Evolutionary conservation across 371 early-diverging fungal species (phyloP).

Genomic region (Mucor irregularis): DNA sequence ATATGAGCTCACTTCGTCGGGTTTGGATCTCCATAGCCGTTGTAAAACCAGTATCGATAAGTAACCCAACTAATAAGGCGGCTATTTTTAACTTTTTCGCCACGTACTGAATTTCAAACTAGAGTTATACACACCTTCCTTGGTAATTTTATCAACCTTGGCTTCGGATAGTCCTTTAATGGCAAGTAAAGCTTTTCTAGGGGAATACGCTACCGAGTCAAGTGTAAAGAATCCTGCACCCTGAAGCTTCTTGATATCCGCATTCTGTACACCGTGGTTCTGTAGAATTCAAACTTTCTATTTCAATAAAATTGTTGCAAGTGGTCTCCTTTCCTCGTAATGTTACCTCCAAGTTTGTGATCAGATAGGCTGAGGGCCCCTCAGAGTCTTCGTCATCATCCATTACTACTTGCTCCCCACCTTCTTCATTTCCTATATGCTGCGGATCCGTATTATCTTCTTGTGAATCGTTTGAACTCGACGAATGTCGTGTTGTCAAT

Average conservation of each 20-base stretch:
- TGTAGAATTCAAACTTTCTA: slow-evolving; percentile 17
- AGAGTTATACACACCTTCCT: slow-evolving; percentile 70
- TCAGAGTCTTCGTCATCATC: too few relatives aligned
- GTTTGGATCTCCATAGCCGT: slow-evolving; percentile 92
- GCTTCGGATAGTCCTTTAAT: slow-evolving; percentile 98
- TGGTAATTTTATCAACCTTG: slow-evolving; percentile 95
- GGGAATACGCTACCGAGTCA: slow-evolving; percentile 93
- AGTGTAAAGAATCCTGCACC: slow-evolving; percentile 94
- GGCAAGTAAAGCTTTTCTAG: slow-evolving; percentile 85
- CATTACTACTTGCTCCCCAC: too few relatives aligned
- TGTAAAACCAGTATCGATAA: slow-evolving; percentile 95
- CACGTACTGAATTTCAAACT: too few relatives aligned
- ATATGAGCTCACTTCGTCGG: slow-evolving; percentile 79
- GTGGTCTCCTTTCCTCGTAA: too few relatives aligned
- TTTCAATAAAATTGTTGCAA: too few relatives aligned
- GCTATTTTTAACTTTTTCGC: neutral
- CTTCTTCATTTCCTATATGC: too few relatives aligned
- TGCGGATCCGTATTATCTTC: too few relatives aligned
- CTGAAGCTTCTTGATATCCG: slow-evolving; percentile 81
- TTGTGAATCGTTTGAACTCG: too few relatives aligned
- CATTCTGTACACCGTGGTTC: slow-evolving; percentile 73
- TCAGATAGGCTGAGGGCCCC: too few relatives aligned
- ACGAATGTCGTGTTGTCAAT: neutral
- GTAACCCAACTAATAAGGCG: slow-evolving; percentile 62
- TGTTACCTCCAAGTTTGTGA: too few relatives aligned